phyloP scores from a whole-genome alignment of 2,329 filamentous ascomycete genomes.

The Talaromyces sp. region DNA sequence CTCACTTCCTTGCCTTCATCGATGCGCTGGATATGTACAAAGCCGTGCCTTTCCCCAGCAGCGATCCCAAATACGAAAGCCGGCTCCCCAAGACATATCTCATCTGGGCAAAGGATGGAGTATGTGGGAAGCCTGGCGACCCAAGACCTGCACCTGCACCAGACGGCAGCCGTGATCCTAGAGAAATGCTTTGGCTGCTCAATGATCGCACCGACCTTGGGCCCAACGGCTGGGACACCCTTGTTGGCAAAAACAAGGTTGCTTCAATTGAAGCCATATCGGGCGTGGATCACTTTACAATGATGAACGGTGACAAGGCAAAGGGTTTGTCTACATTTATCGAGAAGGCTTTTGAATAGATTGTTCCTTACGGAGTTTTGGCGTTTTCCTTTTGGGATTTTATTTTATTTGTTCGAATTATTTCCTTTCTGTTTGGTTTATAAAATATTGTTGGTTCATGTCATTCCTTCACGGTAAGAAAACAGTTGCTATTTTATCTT shows the following conservation, averaged over 20 bases:
- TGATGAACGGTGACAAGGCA: slow-evolving; percentile 14
- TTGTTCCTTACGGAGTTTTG: background rate
- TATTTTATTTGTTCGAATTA: background rate
- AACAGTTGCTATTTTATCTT: background rate
- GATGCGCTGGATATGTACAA: slow-evolving; percentile 44
- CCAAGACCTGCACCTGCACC: slow-evolving; percentile 35
- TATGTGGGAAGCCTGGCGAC: slow-evolving; percentile 39
- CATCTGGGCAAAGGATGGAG: slow-evolving; percentile 46
- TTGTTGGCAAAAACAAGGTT: slow-evolving; percentile 36
- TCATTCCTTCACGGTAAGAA: background rate
- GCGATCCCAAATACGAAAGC: slow-evolving; percentile 22
- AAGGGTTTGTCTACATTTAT: slow-evolving; percentile 11
- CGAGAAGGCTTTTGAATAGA: slow-evolving; percentile 9
- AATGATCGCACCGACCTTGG: slow-evolving; percentile 45
- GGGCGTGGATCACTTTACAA: slow-evolving; percentile 31
- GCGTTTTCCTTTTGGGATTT: background rate
- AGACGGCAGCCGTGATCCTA: slow-evolving; percentile 37
- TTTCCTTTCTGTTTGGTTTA: background rate
- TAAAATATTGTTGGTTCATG: background rate
- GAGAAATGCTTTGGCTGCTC: slow-evolving; percentile 46
- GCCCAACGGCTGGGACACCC: slow-evolving; percentile 43
- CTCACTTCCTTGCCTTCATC: slow-evolving; percentile 49
- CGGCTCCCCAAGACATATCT: slow-evolving; percentile 40
- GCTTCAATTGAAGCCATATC: slow-evolving; percentile 28
- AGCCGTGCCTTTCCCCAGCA: slow-evolving; percentile 26